phyloP scores from a whole-genome alignment of 148 eudicot species.

The Cornus suecica region DNA sequence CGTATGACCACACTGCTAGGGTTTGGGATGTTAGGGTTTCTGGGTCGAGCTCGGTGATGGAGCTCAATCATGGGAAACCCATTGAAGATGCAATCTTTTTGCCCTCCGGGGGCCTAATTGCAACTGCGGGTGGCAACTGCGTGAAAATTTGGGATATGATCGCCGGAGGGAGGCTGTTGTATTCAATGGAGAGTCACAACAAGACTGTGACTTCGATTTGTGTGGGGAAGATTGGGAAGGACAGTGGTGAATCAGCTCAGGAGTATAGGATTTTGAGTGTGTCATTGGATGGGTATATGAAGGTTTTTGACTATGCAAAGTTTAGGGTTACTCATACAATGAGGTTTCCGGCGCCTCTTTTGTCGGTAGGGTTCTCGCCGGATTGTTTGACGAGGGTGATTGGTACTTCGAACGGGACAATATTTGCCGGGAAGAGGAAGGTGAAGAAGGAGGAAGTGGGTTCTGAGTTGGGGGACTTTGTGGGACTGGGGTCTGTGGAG shows the following conservation, averaged over 20 bases:
- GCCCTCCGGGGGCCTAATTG: conserved; percentile 79
- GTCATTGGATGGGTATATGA: conserved; percentile 82
- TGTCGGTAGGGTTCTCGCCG: conserved; percentile 85
- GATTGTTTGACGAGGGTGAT: conserved; percentile 66
- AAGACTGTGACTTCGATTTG: conserved; percentile 91
- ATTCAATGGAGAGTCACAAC: conserved; percentile 74
- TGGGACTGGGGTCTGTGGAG: conserved; percentile 35
- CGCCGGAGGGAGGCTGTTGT: conserved; percentile 78
- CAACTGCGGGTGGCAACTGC: conserved; percentile 75
- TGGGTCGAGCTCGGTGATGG: conserved; percentile 36
- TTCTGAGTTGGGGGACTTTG: conserved; percentile 21
- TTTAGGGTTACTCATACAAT: conserved; percentile 67
- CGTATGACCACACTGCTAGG: conserved; percentile 75
- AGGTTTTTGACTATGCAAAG: conserved; percentile 82
- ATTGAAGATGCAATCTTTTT: conserved; percentile 75
- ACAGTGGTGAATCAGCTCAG: conserved; percentile 51
- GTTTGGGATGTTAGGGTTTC: conserved; percentile 86
- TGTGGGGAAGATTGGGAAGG: conserved; percentile 62
- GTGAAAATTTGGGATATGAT: conserved; percentile 96
- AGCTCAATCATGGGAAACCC: conserved; percentile 72
- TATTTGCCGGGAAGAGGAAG: conserved; percentile 78
- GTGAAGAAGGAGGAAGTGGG: conserved; percentile 35
- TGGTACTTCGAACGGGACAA: conserved; percentile 77
- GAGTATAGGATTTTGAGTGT: conserved; percentile 74
- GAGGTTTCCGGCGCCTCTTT: conserved; percentile 74